Base-by-base conservation (phyloP, 345 rosid species). In the Raphanus raphanistrum region DNA sequence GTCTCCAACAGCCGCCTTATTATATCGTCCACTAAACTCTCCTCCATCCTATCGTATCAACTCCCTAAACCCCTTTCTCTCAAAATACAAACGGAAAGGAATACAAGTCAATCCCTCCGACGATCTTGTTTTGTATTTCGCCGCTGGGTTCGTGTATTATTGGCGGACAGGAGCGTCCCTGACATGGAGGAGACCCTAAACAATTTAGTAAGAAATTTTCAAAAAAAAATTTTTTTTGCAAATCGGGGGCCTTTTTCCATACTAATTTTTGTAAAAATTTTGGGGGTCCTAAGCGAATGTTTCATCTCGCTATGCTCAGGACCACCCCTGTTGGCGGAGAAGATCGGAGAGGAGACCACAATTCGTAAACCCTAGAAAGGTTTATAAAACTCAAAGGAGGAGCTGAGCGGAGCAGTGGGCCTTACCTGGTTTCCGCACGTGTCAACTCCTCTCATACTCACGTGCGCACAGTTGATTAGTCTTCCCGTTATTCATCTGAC, bases 1-100 rank as follows among this genome's bases (percentile, higher is more conserved):
- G 74, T 62, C 48, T 38, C 78, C 55, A 80, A 8, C 48, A 80
- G 63, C 68, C 82, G 31, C 57, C 76, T 62, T 38, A 80, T 75
- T 17, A 80, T 63, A 65, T 74, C 82, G 66, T 73, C 65, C 4
- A 65, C 28, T 33, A 74, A 52, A 65, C 13, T 74, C 36, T 74
- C 78, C 7, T 74, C 71, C 78, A 74, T 74, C 55, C 45, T 63
- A 29, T 74, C 55, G 45, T 63, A 29, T 58, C 16, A 16, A 43
- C 76, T 27, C 60, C 29, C 4, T 28, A 61, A 28, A 36, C 62
- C 64, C 41, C 52, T 43, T 45, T 66, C 33, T 41, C 3, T 5
- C 32, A 1, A 27, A 28, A 45, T 29, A 26, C 3, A 15, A 63
- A 8, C 8, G 2, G 43, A 64, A 69, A 9, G 28, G 48, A 63